Base-by-base conservation (phyloP, 805 yeast genomes). In the Ogataea saltuana region DNA sequence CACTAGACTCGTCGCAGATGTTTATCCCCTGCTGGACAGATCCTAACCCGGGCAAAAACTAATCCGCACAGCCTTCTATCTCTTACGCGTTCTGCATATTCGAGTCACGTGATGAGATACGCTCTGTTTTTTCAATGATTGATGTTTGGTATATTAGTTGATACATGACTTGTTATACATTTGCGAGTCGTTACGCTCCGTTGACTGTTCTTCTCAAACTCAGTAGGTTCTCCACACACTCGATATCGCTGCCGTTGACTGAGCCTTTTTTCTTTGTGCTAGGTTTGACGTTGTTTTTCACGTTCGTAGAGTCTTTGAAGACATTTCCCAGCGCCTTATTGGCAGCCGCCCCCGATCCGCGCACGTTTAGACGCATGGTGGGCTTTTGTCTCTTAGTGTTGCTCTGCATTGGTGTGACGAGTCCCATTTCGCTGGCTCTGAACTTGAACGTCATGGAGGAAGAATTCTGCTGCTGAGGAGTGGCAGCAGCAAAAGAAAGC, bases 161-260 rank as follows among this genome's bases (percentile, higher is more conserved):
- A n/a, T n/a, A n/a, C n/a, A n/a, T n/a, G n/a, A n/a, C n/a, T n/a
- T n/a, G n/a, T n/a, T n/a, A n/a, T n/a, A n/a, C n/a, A n/a, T n/a
- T n/a, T n/a, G n/a, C 33, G 21, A 30, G 33, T 30, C 12, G 9
- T 17, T 23, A 16, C 9, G 38, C 38, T 21, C 37, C 27, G 19
- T 31, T 35, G 19, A 25, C 33, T 29, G 39, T 40, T 28, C 40
- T 45, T 57, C 65, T 65, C 42, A 71, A 58, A 20, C 72, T 63
- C 33, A 72, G 59, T 48, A 71, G 63, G 56, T 69, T 69, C 37
- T 70, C 66, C 15, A 69, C 70, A 30, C 71, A 65, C 45, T 67
- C 71, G 27, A 44, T 44, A 35, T 56, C 64, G 11, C 46, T 45
- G 20, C 44, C 39, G 36, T 39, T 44, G 10, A 36, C 12, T n/a